These are phyloP conservation scores for Xylaria hypoxylon DNA, from an alignment of 2,329 filamentous ascomycete genomes.

Conservation along the genomic window DNA sequence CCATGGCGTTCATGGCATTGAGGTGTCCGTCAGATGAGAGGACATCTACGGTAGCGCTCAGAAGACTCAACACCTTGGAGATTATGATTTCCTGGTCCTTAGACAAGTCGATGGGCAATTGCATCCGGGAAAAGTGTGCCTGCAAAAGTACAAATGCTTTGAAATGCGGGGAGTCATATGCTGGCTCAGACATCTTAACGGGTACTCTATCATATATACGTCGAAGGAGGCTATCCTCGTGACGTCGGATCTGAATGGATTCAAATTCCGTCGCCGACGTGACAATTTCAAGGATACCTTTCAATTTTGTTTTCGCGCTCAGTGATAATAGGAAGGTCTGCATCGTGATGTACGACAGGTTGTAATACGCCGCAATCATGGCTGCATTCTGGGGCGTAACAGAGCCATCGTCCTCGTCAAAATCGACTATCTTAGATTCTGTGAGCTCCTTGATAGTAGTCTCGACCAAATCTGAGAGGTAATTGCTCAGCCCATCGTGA, in stretches of 20 bases:
- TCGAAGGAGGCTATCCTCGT: conserved; percentile 87
- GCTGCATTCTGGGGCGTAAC: conserved; percentile 92
- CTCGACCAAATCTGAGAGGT: conserved; percentile 94
- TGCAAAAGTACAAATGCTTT: conserved; percentile 98
- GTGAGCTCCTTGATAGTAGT: conserved; percentile 88
- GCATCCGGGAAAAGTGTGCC: conserved; percentile 97
- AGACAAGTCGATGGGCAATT: conserved; percentile 91
- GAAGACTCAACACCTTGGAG: conserved; percentile 83
- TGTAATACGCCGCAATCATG: conserved; percentile 99
- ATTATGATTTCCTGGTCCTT: conserved; percentile 95
- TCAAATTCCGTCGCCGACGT: conserved; percentile 98
- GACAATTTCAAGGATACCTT: conserved; percentile 95
- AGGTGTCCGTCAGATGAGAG: conserved; percentile 95
- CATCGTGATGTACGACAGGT: conserved; percentile 99
- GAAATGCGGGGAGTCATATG: conserved; percentile 95
- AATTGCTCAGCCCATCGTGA: conserved; percentile 92
- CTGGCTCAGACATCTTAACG: conserved; percentile 90
- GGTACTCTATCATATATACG: conserved; percentile 95
- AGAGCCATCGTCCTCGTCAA: conserved; percentile 92
- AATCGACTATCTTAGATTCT: conserved; percentile 94
- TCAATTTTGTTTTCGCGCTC: conserved; percentile 89
- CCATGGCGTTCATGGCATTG: conserved; percentile 98
- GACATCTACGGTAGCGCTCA: conserved; percentile 94
- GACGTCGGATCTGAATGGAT: conserved; percentile 89
- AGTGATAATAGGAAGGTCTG: conserved; percentile 96